Percentiles rank a stretch among this genome's conserved stretches.
Conservation (phyloP, 2,329 filamentous ascomycete genomes). For the Monosporascus sp. region DNA sequence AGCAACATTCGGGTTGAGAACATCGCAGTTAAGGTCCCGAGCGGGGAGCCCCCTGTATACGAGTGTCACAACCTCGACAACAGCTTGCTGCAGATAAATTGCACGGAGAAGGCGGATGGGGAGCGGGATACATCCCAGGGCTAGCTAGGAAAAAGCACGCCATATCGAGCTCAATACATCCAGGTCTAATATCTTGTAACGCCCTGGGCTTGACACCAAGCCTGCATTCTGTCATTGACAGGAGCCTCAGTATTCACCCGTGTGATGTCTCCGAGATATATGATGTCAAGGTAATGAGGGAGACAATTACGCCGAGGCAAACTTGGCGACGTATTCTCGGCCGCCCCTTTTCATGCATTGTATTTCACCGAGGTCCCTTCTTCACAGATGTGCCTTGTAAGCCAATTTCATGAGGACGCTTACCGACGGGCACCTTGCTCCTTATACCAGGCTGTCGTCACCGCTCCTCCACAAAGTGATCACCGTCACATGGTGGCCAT, state of each 20-base stretch:
- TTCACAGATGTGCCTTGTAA: not conserved
- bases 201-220: too few relatives aligned
- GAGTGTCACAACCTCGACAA: conserved; percentile 14
- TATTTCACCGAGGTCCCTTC: not conserved
- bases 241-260: too few relatives aligned
- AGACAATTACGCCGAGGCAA: not conserved
- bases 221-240: too few relatives aligned
- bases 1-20: conserved; percentile 12
- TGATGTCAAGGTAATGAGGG: not conserved
- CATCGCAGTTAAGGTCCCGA: conserved; percentile 11
- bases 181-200: too few relatives aligned
- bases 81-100: conserved; percentile 9
- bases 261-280: too few relatives aligned
- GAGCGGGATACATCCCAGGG: conserved; percentile 8
- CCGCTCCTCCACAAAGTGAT: not conserved
- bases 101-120: conserved; percentile 5
- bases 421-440: not conserved
- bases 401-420: not conserved
- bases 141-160: not conserved
- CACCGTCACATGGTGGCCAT: not conserved
- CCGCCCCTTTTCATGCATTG: not conserved
- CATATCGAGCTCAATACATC: not conserved
- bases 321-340: not conserved
- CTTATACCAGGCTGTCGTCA: not conserved
- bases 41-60: conserved; percentile 10